Evolutionary conservation across 2,329 filamentous ascomycete species (phyloP).

Genomic region (Arachnomyces sp.): DNA sequence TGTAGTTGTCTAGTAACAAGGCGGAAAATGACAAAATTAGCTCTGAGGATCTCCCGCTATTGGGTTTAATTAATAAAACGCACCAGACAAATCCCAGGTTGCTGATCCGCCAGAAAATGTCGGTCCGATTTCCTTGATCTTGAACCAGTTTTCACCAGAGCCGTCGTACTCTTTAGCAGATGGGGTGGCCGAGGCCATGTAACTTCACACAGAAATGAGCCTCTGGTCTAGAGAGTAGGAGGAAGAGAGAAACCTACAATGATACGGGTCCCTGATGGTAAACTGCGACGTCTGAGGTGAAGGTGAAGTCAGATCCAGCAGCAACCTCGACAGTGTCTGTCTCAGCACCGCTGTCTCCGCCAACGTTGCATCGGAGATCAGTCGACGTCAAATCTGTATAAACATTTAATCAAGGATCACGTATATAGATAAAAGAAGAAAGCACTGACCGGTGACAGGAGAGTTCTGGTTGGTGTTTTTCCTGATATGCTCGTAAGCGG

Average conservation of each 20-base stretch:
- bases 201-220: conserved; percentile 7
- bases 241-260: conserved; percentile 13
- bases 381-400: conserved; percentile 1
- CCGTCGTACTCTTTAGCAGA: conserved; percentile 15
- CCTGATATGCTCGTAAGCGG: conserved; percentile 32
- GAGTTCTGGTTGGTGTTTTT: conserved; percentile 45
- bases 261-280: conserved; percentile 24
- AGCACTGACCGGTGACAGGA: conserved; percentile 33
- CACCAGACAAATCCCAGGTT: conserved; percentile 36
- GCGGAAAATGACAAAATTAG: neutral
- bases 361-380: conserved; percentile 8
- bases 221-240: neutral
- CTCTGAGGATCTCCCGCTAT: neutral
- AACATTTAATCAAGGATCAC: neutral
- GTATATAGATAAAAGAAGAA: neutral
- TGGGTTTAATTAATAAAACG: neutral
- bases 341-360: conserved; percentile 2
- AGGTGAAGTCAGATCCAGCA: conserved; percentile 9
- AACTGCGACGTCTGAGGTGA: conserved; percentile 11
- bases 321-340: conserved; percentile 4
- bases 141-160: conserved; percentile 15
- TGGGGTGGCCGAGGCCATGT: conserved; percentile 12
- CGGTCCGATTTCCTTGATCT: conserved; percentile 8
- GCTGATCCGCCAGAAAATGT: conserved; percentile 19
- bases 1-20: neutral